These are phyloP conservation scores for Ustilago vetiveriae DNA, from an alignment of 1,284 basidiomycete species.

Conservation along the genomic window DNA sequence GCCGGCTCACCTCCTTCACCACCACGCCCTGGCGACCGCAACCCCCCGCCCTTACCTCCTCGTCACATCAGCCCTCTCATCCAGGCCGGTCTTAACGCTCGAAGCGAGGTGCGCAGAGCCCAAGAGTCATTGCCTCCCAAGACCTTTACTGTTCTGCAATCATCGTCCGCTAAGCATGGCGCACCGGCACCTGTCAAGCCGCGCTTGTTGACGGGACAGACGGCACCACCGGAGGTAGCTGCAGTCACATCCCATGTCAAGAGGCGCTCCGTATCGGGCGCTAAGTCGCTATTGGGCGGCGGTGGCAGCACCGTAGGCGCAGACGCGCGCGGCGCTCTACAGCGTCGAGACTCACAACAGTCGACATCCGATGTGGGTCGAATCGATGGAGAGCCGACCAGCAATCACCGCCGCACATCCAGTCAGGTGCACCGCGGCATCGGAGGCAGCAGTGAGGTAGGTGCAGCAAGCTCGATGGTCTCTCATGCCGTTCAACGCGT, in stretches of 20 bases:
- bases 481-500: conserved; percentile 22
- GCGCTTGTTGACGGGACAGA: conserved; percentile 56
- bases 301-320: conserved; percentile 17
- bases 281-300: conserved; percentile 34
- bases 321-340: conserved; percentile 28
- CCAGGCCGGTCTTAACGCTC: conserved; percentile 64
- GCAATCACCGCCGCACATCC: conserved; percentile 19
- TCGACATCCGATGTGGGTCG: conserved; percentile 31
- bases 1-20: conserved; percentile 47
- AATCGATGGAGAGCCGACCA: conserved; percentile 26
- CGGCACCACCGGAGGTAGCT: conserved; percentile 48
- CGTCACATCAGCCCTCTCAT: conserved; percentile 64
- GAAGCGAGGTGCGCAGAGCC: conserved; percentile 58
- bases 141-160: conserved; percentile 64
- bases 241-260: conserved; percentile 39
- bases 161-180: conserved; percentile 43
- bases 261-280: conserved; percentile 49
- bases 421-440: conserved; percentile 33
- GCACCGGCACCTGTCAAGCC: conserved; percentile 39
- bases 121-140: conserved; percentile 64
- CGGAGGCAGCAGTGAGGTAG: conserved; percentile 27
- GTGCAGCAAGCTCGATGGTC: conserved; percentile 26
- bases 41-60: conserved; percentile 60
- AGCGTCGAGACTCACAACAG: conserved; percentile 43
- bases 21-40: conserved; percentile 37